A percentile compares a stretch with the other conserved stretches of the same genome.
phyloP scores from a whole-genome alignment of 2,329 filamentous ascomycete species.

The Trichoderma harzianum region DNA sequence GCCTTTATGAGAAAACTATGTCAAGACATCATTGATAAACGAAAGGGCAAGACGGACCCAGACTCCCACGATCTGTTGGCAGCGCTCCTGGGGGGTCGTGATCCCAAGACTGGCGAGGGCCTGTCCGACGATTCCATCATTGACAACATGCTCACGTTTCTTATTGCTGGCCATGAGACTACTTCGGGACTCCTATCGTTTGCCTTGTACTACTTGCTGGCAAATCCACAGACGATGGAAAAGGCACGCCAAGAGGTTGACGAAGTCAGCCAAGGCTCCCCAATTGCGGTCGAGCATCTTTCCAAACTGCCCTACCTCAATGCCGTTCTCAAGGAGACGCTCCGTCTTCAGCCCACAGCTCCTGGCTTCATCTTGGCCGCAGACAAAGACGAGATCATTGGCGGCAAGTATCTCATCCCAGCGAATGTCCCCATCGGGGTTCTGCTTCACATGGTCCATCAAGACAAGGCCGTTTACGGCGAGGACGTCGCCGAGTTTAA shows the following conservation, averaged over 20 bases:
- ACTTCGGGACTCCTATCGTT: constrained; percentile 62
- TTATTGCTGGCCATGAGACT: constrained; percentile 66
- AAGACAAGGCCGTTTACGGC: constrained; percentile 55
- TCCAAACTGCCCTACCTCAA: constrained; percentile 60
- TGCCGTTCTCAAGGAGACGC: constrained; percentile 58
- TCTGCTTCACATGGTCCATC: constrained; percentile 49
- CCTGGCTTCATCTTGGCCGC: constrained; percentile 30
- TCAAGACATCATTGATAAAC: constrained; percentile 10
- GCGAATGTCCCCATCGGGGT: constrained; percentile 42
- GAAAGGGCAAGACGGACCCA: background rate
- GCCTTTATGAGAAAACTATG: constrained; percentile 1
- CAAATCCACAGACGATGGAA: constrained; percentile 51
- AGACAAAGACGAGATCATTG: constrained; percentile 42
- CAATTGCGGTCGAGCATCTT: constrained; percentile 57
- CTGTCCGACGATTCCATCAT: constrained; percentile 58
- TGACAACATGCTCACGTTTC: constrained; percentile 66
- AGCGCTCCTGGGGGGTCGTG: background rate
- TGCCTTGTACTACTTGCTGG: constrained; percentile 56
- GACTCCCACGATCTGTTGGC: background rate
- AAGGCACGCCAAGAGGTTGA: constrained; percentile 63
- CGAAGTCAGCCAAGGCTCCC: constrained; percentile 51
- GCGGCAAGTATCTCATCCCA: constrained; percentile 52
- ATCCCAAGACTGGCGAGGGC: constrained; percentile 45
- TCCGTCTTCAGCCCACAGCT: constrained; percentile 29
- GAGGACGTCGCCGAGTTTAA: constrained; percentile 55